These are phyloP conservation scores for Colletotrichum chrysophilum DNA, from an alignment of 2,329 filamentous ascomycete species.

Conservation along the genomic window DNA sequence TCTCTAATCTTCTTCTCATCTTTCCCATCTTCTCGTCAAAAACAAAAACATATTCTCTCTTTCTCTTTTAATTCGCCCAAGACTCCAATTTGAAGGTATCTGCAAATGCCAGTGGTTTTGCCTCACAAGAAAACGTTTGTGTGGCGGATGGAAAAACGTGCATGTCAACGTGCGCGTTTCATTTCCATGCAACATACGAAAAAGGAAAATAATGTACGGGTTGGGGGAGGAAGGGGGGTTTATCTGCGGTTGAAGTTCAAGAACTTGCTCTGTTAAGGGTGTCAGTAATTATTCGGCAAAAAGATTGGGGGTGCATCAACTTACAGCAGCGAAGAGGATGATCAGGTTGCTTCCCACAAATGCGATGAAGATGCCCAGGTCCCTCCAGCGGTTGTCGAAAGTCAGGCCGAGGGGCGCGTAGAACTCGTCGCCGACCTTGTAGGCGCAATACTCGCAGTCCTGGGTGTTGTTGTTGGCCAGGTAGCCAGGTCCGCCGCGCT, in stretches of 20 bases:
- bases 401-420: conserved; percentile 70
- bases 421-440: conserved; percentile 80
- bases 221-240: not conserved
- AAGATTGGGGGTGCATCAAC: conserved; percentile 28
- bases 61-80: not conserved
- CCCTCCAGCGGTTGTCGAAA: conserved; percentile 77
- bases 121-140: not conserved
- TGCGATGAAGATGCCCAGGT: conserved; percentile 78
- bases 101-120: not conserved
- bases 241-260: conserved; percentile 59
- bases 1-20: not conserved
- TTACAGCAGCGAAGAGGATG: conserved; percentile 58
- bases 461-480: conserved; percentile 69
- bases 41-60: not conserved
- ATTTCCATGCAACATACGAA: not conserved
- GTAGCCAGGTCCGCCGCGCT: conserved; percentile 72
- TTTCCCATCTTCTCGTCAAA: not conserved
- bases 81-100: not conserved
- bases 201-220: not conserved
- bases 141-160: not conserved
- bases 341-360: conserved; percentile 82
- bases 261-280: conserved; percentile 47
- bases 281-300: not conserved
- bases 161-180: not conserved
- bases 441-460: conserved; percentile 82